Conservation (phyloP, 768 basidiomycete species). For the Lentinula aciculospora region DNA sequence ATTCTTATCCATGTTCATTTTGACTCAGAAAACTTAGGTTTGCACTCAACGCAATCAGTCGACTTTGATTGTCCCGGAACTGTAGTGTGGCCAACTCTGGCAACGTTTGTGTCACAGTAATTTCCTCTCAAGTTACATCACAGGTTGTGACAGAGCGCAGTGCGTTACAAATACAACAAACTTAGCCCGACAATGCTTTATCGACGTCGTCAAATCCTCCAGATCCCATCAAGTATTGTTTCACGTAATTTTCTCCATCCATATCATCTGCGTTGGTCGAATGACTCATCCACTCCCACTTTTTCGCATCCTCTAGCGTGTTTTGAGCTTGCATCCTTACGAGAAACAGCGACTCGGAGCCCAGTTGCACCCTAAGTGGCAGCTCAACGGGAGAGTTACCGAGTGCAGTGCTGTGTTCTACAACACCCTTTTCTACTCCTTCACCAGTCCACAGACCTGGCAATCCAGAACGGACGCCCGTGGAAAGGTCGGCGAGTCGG, state of each 20-base stretch:
- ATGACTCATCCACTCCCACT: conserved; percentile 4
- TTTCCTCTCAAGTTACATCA: no score
- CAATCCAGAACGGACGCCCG: neutral
- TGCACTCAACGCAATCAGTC: conserved; percentile 6
- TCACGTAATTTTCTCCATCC: conserved; percentile 7
- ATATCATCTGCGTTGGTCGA: conserved; percentile 9
- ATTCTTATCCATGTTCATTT: conserved; percentile 13
- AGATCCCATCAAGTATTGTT: conserved; percentile 3
- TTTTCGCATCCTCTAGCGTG: conserved; percentile 1
- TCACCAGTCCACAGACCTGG: neutral
- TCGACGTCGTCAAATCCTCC: conserved; percentile 6
- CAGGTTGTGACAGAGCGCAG: neutral
- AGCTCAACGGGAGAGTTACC: conserved; percentile 7
- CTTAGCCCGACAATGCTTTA: neutral
- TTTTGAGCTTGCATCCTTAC: conserved; percentile 10
- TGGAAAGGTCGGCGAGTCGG: conserved; percentile 8
- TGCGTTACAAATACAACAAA: no score
- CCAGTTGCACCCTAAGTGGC: conserved; percentile 19
- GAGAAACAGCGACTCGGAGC: conserved; percentile 15
- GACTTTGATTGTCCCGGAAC: conserved; percentile 17
- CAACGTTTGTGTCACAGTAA: no score
- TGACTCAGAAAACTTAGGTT: conserved; percentile 4
- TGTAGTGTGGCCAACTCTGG: no score
- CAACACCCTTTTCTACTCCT: neutral
- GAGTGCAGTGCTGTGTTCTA: neutral